Evolutionary conservation across 2,329 filamentous ascomycete genomes (phyloP).

Genomic region (Epichloe brachyelytri): DNA sequence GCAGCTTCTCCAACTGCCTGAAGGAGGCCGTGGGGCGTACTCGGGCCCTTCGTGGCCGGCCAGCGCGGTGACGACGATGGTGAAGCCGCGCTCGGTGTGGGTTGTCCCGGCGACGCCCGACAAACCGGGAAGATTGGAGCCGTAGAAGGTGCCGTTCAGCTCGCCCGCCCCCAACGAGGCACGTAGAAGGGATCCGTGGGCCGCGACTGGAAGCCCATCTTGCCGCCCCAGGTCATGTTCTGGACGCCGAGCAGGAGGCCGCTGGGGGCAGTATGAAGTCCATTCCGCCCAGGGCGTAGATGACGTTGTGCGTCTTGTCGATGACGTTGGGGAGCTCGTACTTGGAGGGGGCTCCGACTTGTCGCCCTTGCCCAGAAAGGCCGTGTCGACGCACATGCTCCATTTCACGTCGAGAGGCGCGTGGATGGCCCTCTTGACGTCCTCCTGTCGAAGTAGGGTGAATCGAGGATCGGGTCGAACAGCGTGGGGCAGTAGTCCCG

Average conservation of each 20-base stretch:
- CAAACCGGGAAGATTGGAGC: slow-evolving; percentile 26
- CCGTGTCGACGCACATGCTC: slow-evolving; percentile 5
- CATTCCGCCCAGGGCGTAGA: slow-evolving; percentile 59
- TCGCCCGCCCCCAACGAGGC: slow-evolving; percentile 24
- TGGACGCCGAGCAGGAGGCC: slow-evolving; percentile 62
- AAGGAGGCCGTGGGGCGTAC: slow-evolving; percentile 56
- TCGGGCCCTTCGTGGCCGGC: slow-evolving; percentile 57
- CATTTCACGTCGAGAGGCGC: slow-evolving; percentile 32
- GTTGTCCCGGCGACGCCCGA: slow-evolving; percentile 55
- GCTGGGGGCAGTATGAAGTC: slow-evolving; percentile 57
- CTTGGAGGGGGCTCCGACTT: slow-evolving; percentile 32
- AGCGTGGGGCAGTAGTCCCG: slow-evolving; percentile 56
- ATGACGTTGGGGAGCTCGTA: slow-evolving; percentile 55
- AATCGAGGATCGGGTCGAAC: slow-evolving; percentile 58
- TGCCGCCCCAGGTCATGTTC: slow-evolving; percentile 69
- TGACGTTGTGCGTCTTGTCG: slow-evolving; percentile 29
- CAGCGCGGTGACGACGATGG: slow-evolving; percentile 50
- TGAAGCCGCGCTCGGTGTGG: slow-evolving; percentile 64
- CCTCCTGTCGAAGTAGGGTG: slow-evolving; percentile 63
- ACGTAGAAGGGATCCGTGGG: slow-evolving; percentile 56
- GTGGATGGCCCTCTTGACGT: slow-evolving; percentile 58
- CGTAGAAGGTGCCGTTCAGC: slow-evolving; percentile 35
- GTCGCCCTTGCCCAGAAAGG: slow-evolving; percentile 12
- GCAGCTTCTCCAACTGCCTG: slow-evolving; percentile 60
- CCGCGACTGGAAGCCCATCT: slow-evolving; percentile 51